Conservation (phyloP, 2,329 filamentous ascomycete genomes). For the Botrytis cinerea region DNA sequence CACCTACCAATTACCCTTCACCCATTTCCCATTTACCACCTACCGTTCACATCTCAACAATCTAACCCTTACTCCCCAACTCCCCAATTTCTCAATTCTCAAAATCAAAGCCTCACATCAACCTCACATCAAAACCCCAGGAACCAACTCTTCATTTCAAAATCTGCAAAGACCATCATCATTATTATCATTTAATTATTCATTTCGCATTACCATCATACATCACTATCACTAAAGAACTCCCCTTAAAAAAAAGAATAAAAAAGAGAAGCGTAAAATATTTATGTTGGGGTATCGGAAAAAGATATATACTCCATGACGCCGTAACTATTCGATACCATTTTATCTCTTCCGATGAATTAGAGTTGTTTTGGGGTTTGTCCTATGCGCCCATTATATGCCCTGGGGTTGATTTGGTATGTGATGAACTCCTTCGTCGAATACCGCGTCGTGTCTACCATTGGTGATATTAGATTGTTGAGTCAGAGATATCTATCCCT, state of each 20-base stretch:
- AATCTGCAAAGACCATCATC: too few species aligned
- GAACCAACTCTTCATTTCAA: too few species aligned
- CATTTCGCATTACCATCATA: too few species aligned
- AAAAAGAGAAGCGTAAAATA: background rate
- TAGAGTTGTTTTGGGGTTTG: background rate
- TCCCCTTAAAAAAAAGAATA: too few species aligned
- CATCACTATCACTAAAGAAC: background rate
- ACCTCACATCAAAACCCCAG: too few species aligned
- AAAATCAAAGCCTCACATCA: too few species aligned
- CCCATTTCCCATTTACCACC: too few species aligned
- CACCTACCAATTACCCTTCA: too few species aligned
- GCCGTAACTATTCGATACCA: background rate
- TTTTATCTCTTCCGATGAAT: background rate
- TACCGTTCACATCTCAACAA: too few species aligned
- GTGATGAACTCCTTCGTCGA: background rate
- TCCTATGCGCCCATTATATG: background rate
- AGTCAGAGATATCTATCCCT: constrained; percentile 47
- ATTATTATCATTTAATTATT: too few species aligned
- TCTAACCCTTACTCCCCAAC: too few species aligned
- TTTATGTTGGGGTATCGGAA: background rate
- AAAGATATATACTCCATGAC: background rate
- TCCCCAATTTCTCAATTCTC: too few species aligned
- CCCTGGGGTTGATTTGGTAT: background rate
- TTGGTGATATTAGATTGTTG: constrained; percentile 29
- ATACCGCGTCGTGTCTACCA: background rate